Evolutionary conservation across 169 alveolate species (phyloP).

Genomic region (Plasmodium falciparum): DNA sequence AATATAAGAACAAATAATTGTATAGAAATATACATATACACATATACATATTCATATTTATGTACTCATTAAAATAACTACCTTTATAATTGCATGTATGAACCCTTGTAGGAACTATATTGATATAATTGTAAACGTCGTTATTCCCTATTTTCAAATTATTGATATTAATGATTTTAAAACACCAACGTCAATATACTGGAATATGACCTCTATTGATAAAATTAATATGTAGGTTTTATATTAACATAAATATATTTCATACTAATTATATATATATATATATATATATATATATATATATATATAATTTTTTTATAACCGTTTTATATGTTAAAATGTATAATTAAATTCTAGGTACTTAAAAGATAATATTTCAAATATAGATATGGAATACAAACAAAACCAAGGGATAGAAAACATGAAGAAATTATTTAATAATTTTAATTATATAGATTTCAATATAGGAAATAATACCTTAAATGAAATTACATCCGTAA

Average conservation of each 20-base stretch:
- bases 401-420: conserved; percentile 52
- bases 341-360: conserved; percentile 9
- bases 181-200: conserved; percentile 62
- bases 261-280: background rate
- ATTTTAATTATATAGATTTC: conserved; percentile 66
- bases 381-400: conserved; percentile 48
- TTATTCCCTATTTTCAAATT: conserved; percentile 75
- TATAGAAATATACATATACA: conserved; percentile 2
- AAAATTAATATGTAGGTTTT: conserved; percentile 41
- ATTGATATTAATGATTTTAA: conserved; percentile 67
- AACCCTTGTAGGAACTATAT: conserved; percentile 31
- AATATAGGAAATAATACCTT: conserved; percentile 61
- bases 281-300: background rate
- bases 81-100: background rate
- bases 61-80: no score
- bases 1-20: conserved; percentile 16
- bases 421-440: conserved; percentile 54
- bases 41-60: background rate
- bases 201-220: conserved; percentile 72
- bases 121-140: conserved; percentile 65
- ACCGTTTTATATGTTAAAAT: background rate
- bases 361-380: conserved; percentile 45
- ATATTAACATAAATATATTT: background rate
- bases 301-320: background rate
- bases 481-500: conserved; percentile 43